A percentile compares a stretch with the other conserved stretches of the same genome.
Conservation (phyloP, 305 asterid species). For the Ilex paraguariensis region DNA sequence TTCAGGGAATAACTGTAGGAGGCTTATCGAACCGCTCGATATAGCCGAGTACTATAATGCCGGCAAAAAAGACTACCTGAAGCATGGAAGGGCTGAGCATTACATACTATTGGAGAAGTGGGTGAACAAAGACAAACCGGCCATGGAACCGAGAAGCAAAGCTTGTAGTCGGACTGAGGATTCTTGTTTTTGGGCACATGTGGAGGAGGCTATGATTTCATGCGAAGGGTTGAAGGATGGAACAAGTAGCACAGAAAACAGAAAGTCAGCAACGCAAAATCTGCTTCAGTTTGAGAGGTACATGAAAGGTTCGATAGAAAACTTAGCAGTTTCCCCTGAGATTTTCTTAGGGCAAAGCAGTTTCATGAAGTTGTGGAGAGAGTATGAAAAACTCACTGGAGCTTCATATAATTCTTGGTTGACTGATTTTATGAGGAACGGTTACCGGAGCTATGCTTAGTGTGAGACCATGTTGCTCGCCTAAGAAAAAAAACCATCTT, state of each 20-base stretch:
- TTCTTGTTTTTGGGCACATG: constrained; percentile 36
- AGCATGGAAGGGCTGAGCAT: constrained; percentile 17
- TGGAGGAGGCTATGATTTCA: constrained; percentile 29
- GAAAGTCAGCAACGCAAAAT: constrained; percentile 1
- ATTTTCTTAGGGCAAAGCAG: constrained; percentile 20
- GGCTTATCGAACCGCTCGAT: constrained; percentile 33
- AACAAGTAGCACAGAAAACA: constrained; percentile 12
- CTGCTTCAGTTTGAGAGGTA: constrained; percentile 14
- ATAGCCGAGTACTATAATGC: constrained; percentile 26
- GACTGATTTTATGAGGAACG: constrained; percentile 8
- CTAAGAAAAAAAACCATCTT: neutral
- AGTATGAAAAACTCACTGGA: constrained; percentile 4
- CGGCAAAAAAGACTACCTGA: constrained; percentile 18
- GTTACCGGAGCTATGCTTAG: constrained; percentile 8
- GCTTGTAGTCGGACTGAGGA: constrained; percentile 24
- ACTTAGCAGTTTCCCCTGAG: constrained; percentile 21
- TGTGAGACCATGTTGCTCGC: neutral
- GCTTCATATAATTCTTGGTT: constrained; percentile 3
- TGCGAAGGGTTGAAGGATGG: constrained; percentile 18
- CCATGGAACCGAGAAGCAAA: constrained; percentile 5
- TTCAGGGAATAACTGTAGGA: constrained; percentile 28
- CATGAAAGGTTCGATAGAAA: constrained; percentile 15
- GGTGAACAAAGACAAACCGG: constrained; percentile 17
- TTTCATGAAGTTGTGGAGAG: constrained; percentile 26
- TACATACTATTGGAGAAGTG: constrained; percentile 28